A percentile compares a stretch with the other conserved stretches of the same genome.
Evolutionary conservation across 139 green algal genomes (phyloP).

Genomic region (Protoeuglena noctilucae): DNA sequence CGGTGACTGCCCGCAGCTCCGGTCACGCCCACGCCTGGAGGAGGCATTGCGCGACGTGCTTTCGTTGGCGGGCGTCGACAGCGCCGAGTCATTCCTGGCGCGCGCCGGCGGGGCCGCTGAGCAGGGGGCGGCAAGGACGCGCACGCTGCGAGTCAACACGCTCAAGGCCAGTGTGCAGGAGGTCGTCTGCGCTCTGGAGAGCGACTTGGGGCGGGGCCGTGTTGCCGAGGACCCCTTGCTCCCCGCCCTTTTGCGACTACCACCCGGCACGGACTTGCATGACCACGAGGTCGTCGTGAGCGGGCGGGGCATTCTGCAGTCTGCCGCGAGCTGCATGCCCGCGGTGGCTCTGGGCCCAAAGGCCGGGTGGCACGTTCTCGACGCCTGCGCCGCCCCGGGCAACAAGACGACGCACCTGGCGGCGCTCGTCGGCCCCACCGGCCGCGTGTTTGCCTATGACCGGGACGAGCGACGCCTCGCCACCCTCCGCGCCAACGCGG

Average conservation of each 20-base stretch:
- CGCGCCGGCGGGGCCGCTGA: no score
- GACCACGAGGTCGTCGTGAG: slow-evolving; percentile 57
- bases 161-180: slow-evolving; percentile 38
- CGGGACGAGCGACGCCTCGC: slow-evolving; percentile 45
- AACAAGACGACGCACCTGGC: slow-evolving; percentile 97
- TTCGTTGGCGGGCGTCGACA: not conserved
- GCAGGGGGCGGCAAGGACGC: slow-evolving; percentile 16
- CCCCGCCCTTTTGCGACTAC: slow-evolving; percentile 64
- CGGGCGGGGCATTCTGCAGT: slow-evolving; percentile 39
- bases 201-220: slow-evolving; percentile 5
- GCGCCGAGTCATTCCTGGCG: no score
- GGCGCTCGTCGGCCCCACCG: slow-evolving; percentile 32
- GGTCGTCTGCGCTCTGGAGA: not conserved
- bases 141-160: slow-evolving; percentile 52
- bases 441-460: slow-evolving; percentile 70
- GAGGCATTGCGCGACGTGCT: no score
- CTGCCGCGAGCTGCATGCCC: slow-evolving; percentile 72
- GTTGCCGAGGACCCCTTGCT: slow-evolving; percentile 38
- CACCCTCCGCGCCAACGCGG: slow-evolving; percentile 43
- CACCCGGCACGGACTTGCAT: slow-evolving; percentile 72
- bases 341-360: slow-evolving; percentile 59
- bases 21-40: no score
- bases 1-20: no score
- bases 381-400: slow-evolving; percentile 85
- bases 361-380: slow-evolving; percentile 59